Base-by-base conservation (phyloP, 176 grass and related monocot genomes). In the Aegilops longissima region DNA sequence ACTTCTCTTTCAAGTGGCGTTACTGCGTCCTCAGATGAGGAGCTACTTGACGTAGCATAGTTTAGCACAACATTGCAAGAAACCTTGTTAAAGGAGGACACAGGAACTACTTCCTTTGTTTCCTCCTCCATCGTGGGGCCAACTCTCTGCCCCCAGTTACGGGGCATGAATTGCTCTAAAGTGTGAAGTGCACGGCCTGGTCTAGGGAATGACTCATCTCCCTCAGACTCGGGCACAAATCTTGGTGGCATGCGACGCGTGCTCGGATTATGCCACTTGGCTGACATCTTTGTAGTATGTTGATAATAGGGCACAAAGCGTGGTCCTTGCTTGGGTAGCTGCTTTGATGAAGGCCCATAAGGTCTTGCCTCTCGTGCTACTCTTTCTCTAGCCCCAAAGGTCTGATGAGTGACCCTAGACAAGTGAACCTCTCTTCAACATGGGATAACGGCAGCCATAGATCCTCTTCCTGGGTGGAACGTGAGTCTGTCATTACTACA, bases 121-220 rank as follows among this genome's bases (percentile, higher is more conserved):
- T 7, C 14, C 7, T 40, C 18, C 25, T 24, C 21, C 16, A 42
- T 42, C 9, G 20, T 39, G 0, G 35, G 0, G 0, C 14, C 27
- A 30, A 5, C 1, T 0, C 3, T 8, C 20, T 82, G 3, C 33
- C 35, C 35, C 82, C 36, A 84, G 1, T 9, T 16, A 1, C 1
- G 2, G 0, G 61, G 42, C 61, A 77, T 77, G 44, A 67, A 68
- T 2, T 85, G 61, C 8, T 2, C 62, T 0, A 47, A 1, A 1
- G 56, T 38, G n/a, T 24, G 23, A 2, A 75, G 45, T 4, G 0
- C 0, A 0, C 5, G 10, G 0, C 2, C 9, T 33, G 16, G 9
- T 6, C 16, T 3, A 14, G 84, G 64, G 1, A 70, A 86, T 2
- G 34, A 16, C 29, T 58, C 75, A 42, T 79, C 31, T 1, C 75